These are phyloP conservation scores for Ophiostoma himal-ulmi DNA, from an alignment of 2,329 filamentous ascomycete genomes.

Conservation along the genomic window DNA sequence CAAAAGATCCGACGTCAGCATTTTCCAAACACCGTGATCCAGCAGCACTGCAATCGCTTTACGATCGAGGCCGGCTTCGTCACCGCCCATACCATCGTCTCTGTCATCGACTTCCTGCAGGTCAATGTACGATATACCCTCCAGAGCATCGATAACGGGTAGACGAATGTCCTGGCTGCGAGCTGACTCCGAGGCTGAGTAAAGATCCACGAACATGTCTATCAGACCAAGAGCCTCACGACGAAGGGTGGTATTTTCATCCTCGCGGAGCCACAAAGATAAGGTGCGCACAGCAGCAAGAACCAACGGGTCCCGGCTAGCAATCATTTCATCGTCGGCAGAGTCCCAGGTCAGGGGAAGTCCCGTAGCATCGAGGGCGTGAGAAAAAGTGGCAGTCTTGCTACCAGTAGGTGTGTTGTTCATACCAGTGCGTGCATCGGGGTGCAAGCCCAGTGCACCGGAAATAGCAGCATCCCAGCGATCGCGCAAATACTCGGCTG, in stretches of 20 bases:
- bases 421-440: conserved; percentile 43
- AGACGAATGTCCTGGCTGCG: conserved; percentile 49
- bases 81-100: conserved; percentile 34
- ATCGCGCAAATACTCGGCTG: conserved; percentile 61
- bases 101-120: conserved; percentile 31
- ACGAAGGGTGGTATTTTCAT: conserved; percentile 55
- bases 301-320: conserved; percentile 52
- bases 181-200: conserved; percentile 32
- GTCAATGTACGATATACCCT: conserved; percentile 47
- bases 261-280: conserved; percentile 63
- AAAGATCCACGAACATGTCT: conserved; percentile 60
- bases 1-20: conserved; percentile 47
- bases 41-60: conserved; percentile 38
- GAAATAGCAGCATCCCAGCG: conserved; percentile 63
- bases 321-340: conserved; percentile 41
- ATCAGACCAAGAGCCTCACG: conserved; percentile 53
- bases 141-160: conserved; percentile 53
- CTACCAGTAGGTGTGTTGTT: not conserved
- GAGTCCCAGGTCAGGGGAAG: conserved; percentile 55
- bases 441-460: conserved; percentile 56
- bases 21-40: conserved; percentile 49
- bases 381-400: not conserved
- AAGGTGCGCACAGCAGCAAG: conserved; percentile 53
- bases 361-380: conserved; percentile 27
- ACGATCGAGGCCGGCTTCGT: conserved; percentile 38